Conservation (phyloP, 495 filamentous ascomycete genomes). For the Copromyces sp. region DNA sequence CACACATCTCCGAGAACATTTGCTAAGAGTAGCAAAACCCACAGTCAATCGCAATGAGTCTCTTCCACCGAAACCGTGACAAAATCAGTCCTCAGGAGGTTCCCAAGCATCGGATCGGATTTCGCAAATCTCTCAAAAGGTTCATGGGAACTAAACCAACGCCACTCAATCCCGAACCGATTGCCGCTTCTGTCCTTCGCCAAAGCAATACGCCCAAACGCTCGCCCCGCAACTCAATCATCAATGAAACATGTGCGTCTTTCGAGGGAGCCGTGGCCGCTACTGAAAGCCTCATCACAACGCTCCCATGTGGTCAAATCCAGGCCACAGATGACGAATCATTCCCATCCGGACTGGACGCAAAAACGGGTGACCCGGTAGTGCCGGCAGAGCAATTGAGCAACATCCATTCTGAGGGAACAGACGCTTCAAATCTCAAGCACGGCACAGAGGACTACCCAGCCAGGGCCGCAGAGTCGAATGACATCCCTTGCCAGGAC, state of each 20-base stretch:
- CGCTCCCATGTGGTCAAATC: background rate
- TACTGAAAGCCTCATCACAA: background rate
- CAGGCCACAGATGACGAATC: background rate
- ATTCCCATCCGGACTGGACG: background rate
- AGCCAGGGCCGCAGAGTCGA: background rate
- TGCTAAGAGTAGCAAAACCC: background rate
- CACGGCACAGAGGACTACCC: background rate
- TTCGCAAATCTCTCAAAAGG: background rate
- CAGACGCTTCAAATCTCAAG: background rate
- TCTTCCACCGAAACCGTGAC: background rate
- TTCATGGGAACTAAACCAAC: background rate
- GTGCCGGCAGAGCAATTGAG: background rate
- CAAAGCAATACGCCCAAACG: background rate
- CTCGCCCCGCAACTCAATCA: background rate
- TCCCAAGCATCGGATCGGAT: background rate
- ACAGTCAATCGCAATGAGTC: background rate
- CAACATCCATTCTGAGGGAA: background rate
- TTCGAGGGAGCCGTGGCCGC: background rate
- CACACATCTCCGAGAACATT: too few species aligned
- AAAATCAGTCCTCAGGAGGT: background rate
- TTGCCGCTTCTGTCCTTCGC: background rate
- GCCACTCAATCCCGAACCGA: background rate
- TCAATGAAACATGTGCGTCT: background rate
- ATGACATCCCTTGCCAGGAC: background rate
- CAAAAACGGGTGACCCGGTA: background rate